These are phyloP conservation scores for Lactuca saligna DNA, from an alignment of 129 eudicot species.

Conservation along the genomic window DNA sequence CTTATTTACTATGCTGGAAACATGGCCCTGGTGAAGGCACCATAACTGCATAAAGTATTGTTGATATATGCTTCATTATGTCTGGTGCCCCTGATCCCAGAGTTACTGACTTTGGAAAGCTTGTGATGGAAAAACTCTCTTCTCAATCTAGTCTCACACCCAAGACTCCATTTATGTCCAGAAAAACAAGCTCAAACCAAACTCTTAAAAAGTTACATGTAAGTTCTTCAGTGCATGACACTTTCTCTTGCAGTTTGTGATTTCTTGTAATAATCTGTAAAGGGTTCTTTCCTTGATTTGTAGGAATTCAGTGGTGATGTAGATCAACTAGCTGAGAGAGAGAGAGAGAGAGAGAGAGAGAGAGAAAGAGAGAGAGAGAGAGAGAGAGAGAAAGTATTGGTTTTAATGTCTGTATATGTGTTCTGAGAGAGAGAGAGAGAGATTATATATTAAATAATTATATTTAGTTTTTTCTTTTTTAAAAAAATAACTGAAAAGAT, in stretches of 20 bases:
- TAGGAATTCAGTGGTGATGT: conserved; percentile 36
- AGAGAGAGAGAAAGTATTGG: no score
- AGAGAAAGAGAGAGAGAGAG: no score
- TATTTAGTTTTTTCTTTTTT: no score
- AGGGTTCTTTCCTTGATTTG: conserved; percentile 23
- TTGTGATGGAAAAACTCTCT: conserved; percentile 45
- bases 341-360: no score
- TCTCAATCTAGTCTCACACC: conserved; percentile 24
- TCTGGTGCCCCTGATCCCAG: conserved; percentile 34
- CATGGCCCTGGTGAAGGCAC: conserved; percentile 64
- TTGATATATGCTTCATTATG: conserved; percentile 35
- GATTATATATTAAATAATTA: no score
- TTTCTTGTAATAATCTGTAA: neutral
- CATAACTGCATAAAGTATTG: conserved; percentile 35
- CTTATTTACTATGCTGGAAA: conserved; percentile 57
- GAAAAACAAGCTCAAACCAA: conserved; percentile 28
- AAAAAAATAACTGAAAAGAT: no score
- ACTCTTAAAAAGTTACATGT: conserved; percentile 29
- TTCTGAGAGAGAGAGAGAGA: no score
- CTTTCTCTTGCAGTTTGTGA: neutral
- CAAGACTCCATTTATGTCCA: conserved; percentile 17
- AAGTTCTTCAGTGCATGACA: conserved; percentile 25
- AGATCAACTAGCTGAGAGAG: no score
- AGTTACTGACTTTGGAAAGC: conserved; percentile 34
- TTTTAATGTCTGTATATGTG: no score